These are phyloP conservation scores for Chlamydomonas eustigma DNA, from an alignment of 139 green algal species.

Conservation along the genomic window DNA sequence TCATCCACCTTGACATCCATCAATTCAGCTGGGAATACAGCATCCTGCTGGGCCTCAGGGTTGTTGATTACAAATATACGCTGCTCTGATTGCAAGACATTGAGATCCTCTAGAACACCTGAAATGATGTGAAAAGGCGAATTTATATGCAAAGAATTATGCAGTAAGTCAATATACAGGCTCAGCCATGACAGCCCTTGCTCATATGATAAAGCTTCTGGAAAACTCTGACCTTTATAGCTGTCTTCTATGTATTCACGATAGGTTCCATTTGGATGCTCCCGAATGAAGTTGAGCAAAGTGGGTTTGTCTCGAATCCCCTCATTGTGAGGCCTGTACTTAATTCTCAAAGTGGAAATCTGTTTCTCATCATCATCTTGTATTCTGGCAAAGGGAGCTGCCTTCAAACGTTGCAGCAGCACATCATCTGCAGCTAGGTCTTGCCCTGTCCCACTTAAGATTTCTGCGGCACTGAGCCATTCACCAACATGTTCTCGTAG, in stretches of 20 bases:
- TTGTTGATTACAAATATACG: conserved; percentile 5
- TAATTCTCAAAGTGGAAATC: background rate
- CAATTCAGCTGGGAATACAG: conserved; percentile 8
- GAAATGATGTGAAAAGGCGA: background rate
- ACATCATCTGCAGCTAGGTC: background rate
- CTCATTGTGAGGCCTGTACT: conserved; percentile 13
- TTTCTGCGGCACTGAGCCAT: background rate
- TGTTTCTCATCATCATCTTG: background rate
- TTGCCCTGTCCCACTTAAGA: background rate
- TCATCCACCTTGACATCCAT: conserved; percentile 4
- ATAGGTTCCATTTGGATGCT: background rate
- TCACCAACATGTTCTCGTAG: background rate
- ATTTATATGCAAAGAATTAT: no score
- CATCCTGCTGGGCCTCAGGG: background rate
- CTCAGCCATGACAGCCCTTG: no score
- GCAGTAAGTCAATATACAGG: no score
- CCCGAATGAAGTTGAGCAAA: conserved; percentile 23
- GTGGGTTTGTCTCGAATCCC: conserved; percentile 7
- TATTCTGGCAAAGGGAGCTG: background rate
- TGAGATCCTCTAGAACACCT: conserved; percentile 4
- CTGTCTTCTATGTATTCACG: background rate
- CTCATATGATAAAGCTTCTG: background rate
- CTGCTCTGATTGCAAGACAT: background rate
- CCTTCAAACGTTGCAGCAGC: conserved; percentile 1
- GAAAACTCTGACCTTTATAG: conserved; percentile 7